Base-by-base conservation (phyloP, 2,329 filamentous ascomycete genomes). In the Reticulascus tulasneorum region DNA sequence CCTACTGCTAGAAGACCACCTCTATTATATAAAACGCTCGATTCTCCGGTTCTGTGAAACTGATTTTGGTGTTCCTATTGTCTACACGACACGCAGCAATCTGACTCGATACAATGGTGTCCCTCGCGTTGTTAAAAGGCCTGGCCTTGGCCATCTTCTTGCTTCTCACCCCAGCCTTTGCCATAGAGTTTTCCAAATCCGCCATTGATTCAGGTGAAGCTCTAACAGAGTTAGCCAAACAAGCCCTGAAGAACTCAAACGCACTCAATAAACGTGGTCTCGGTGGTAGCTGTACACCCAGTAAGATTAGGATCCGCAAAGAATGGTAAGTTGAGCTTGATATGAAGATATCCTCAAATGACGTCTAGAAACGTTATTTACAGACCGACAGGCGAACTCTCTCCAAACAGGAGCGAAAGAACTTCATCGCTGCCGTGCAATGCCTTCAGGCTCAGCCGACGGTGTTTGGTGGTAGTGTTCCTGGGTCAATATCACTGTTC, bases 361-460 rank as follows among this genome's bases (percentile, higher is more conserved):
- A n/a, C n/a, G 37, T 26, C 6, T 1, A 8, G 10, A 4, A 13
- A 13, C 12, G 2, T 7, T 19, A 7, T 13, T 36, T 9, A 20
- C 12, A 15, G 2, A 7, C 29, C 33, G 6, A 28, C 2, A 48
- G 52, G 52, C 35, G 50, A 17, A 38, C 42, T 10, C 46, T 54
- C 2, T 38, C 49, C 15, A 42, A 32, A 2, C 22, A 22, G 8
- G 39, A 52, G 19, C 47, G 49, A 9, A 49, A 45, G 24, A 36
- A 42, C 0, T 56, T 53, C 39, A 46, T 53, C 28, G 32, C 38
- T 3, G 54, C 53, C 7, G 53, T 58, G 9, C 44, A 50, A 19
- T 58, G 54, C 27, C 38, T 58, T 5, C 47, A 47, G 35, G 35
- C 33, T 11, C 47, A 49, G 31, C 52, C 54, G 10, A 46, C 46